These are phyloP conservation scores for Calonectria hawksworthii DNA, from an alignment of 2,329 filamentous ascomycete species.

Conservation along the genomic window DNA sequence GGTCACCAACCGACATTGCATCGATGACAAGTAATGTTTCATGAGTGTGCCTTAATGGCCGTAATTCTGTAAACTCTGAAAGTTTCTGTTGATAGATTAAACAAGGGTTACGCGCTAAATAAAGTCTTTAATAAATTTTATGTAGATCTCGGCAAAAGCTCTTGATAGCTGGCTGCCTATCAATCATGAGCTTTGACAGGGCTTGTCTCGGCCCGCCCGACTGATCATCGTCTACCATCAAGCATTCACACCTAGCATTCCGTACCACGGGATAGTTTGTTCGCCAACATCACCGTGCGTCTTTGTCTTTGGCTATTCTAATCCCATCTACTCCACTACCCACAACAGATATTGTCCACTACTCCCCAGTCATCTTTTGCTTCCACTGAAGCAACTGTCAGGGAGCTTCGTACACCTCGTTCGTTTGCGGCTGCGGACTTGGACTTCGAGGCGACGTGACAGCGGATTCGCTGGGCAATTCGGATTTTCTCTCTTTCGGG, in stretches of 20 bases:
- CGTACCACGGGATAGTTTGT: neutral
- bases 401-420: neutral
- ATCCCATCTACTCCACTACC: neutral
- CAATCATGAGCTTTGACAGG: no score
- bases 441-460: neutral
- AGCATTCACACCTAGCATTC: neutral
- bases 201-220: neutral
- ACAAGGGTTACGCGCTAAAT: neutral
- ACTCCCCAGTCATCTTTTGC: neutral
- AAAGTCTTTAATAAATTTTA: no score
- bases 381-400: neutral
- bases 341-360: no score
- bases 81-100: neutral
- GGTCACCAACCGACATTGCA: no score
- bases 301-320: neutral
- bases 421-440: neutral
- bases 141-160: neutral
- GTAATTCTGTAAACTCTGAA: neutral
- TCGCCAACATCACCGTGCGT: neutral
- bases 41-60: neutral
- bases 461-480: neutral
- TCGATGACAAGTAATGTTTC: neutral
- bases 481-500: neutral
- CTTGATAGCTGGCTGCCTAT: neutral
- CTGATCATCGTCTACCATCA: neutral